These are phyloP conservation scores for Debaryomyces prosopidis DNA, from an alignment of 805 yeast species.

Conservation along the genomic window DNA sequence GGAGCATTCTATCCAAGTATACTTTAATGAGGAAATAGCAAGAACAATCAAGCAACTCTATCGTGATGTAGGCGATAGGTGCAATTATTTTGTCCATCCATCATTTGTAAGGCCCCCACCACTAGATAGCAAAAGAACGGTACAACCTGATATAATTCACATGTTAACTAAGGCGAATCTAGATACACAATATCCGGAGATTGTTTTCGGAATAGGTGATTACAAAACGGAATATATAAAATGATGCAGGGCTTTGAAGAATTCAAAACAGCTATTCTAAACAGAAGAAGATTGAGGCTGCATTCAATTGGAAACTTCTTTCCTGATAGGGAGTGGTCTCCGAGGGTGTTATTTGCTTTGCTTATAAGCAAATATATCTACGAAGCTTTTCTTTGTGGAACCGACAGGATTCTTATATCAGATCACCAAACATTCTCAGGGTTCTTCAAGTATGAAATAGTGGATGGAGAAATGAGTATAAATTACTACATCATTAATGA, in stretches of 20 bases:
- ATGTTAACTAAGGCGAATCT: not conserved
- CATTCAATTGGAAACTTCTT: not conserved
- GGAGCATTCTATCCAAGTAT: conserved; percentile 1
- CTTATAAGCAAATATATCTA: conserved; percentile 3
- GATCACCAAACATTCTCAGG: conserved; percentile 6
- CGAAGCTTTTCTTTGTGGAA: conserved; percentile 3
- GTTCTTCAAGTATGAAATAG: conserved; percentile 4
- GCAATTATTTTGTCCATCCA: not conserved
- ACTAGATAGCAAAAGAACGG: not conserved
- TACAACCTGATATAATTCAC: not conserved
- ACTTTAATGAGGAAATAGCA: not conserved
- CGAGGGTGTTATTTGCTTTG: conserved; percentile 1
- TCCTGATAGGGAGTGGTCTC: conserved; percentile 1
- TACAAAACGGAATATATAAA: conserved; percentile 1
- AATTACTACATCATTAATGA: conserved; percentile 5
- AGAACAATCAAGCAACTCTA: not conserved
- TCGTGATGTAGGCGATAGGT: not conserved
- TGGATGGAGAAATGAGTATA: conserved; percentile 4
- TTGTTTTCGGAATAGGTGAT: conserved; percentile 2
- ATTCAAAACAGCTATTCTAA: not conserved
- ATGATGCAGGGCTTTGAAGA: not conserved
- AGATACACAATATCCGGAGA: conserved; percentile 1
- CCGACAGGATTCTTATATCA: conserved; percentile 2
- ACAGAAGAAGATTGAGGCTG: not conserved
- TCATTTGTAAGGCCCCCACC: not conserved